phyloP scores from a whole-genome alignment of 306 rosid genomes.

The Geum urbanum region DNA sequence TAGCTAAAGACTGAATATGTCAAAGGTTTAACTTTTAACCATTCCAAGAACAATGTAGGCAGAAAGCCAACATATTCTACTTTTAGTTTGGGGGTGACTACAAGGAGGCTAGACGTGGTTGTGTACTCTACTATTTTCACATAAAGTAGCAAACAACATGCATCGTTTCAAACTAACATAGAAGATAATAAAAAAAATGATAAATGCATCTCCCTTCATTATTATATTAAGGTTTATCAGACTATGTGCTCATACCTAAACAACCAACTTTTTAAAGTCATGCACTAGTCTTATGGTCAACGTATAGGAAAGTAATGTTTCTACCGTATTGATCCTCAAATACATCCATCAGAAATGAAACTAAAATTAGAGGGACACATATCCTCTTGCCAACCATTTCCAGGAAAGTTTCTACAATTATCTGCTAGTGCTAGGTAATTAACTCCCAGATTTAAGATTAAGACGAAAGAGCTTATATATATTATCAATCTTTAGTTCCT shows the following conservation, averaged over 20 bases:
- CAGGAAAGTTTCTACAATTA: neutral
- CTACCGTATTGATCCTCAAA: neutral
- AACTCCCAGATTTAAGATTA: neutral
- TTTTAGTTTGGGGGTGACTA: neutral
- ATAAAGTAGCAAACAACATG: neutral
- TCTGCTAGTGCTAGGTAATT: too few relatives aligned
- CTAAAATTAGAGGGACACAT: too few relatives aligned
- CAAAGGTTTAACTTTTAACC: neutral
- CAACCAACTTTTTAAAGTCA: neutral
- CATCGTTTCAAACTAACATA: neutral
- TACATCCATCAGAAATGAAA: too few relatives aligned
- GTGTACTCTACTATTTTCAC: neutral
- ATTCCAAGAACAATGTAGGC: neutral
- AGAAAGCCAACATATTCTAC: neutral
- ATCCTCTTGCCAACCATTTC: neutral
- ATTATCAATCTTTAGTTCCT: neutral
- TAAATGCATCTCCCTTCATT: too few relatives aligned
- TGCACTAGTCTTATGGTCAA: neutral
- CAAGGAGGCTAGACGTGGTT: neutral
- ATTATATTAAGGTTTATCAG: too few relatives aligned
- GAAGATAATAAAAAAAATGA: neutral
- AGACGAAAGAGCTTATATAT: neutral
- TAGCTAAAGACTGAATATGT: neutral
- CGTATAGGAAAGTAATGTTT: neutral
- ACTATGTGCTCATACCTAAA: too few relatives aligned